phyloP scores from a whole-genome alignment of 1,139 yeast species.

The Yamadazyma siamensis region DNA sequence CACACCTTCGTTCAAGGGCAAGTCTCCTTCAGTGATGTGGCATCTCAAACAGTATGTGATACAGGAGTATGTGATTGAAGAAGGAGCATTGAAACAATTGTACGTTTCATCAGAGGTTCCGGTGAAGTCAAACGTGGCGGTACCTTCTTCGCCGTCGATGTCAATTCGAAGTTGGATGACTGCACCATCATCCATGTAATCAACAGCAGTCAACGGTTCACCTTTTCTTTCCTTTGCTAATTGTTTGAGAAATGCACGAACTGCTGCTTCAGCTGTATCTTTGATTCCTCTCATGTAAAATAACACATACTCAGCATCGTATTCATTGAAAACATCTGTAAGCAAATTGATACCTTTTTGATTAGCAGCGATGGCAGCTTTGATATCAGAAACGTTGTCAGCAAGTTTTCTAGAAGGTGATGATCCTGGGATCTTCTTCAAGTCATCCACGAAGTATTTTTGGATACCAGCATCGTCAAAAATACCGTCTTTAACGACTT shows the following conservation, averaged over 20 bases:
- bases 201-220: slow-evolving; percentile 42
- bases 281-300: slow-evolving; percentile 62
- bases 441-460: slow-evolving; percentile 42
- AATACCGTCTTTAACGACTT: slow-evolving; percentile 50
- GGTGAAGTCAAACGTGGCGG: slow-evolving; percentile 54
- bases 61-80: slow-evolving; percentile 39
- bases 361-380: slow-evolving; percentile 68
- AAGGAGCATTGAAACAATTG: slow-evolving; percentile 44
- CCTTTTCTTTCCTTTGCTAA: slow-evolving; percentile 27
- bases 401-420: slow-evolving; percentile 57
- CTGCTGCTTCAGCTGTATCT: slow-evolving; percentile 56
- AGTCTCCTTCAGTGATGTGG: slow-evolving; percentile 46
- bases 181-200: slow-evolving; percentile 63
- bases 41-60: slow-evolving; percentile 43
- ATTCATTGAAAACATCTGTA: slow-evolving; percentile 46
- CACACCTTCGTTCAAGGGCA: slow-evolving; percentile 48
- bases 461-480: slow-evolving; percentile 54
- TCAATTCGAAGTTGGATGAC: slow-evolving; percentile 42
- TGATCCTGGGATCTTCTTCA: slow-evolving; percentile 56
- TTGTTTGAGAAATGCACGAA: slow-evolving; percentile 40
- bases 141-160: slow-evolving; percentile 39
- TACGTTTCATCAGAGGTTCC: slow-evolving; percentile 46
- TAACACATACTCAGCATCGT: slow-evolving; percentile 48
- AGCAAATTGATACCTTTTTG: slow-evolving; percentile 58
- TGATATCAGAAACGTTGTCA: slow-evolving; percentile 60